Evolutionary conservation across 441 rosid genomes (phyloP).

Genomic region (Pelargonium australe): DNA sequence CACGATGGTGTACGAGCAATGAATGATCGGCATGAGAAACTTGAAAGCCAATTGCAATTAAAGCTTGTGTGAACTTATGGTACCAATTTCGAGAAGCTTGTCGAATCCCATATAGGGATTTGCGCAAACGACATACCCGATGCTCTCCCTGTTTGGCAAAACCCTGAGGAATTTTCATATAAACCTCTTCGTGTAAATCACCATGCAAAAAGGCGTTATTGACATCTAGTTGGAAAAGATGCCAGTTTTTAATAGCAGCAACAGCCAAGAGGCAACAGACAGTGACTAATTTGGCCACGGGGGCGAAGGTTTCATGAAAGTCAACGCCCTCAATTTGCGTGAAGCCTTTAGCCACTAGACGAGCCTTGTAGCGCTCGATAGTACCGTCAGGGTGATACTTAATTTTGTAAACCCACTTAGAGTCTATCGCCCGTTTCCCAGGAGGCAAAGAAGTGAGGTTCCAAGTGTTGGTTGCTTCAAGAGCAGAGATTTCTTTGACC

Average conservation of each 20-base stretch:
- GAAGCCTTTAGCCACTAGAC: too few relatives aligned
- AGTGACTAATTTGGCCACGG: too few relatives aligned
- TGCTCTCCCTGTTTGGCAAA: not conserved
- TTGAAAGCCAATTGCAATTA: constrained; percentile 9
- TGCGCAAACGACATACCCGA: not conserved
- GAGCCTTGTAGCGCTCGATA: not conserved
- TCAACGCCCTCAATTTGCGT: too few relatives aligned
- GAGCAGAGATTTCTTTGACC: not conserved
- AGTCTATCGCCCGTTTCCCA: not conserved
- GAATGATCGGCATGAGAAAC: not conserved
- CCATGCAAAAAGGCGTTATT: too few relatives aligned
- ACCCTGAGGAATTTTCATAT: too few relatives aligned
- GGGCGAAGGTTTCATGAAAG: too few relatives aligned
- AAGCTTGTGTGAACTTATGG: constrained; percentile 3
- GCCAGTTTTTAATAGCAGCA: too few relatives aligned
- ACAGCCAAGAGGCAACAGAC: too few relatives aligned
- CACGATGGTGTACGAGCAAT: not conserved
- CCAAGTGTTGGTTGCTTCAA: not conserved
- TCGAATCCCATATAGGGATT: not conserved
- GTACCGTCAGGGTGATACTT: not conserved
- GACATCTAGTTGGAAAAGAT: too few relatives aligned
- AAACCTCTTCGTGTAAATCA: too few relatives aligned
- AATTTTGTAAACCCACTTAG: not conserved
- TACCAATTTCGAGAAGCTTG: too few relatives aligned
- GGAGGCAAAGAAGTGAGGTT: not conserved